Evolutionary conservation across 805 yeast species (phyloP), one percentile per base, ranked within the genome.

Genomic region (Brettanomyces nanus): DNA sequence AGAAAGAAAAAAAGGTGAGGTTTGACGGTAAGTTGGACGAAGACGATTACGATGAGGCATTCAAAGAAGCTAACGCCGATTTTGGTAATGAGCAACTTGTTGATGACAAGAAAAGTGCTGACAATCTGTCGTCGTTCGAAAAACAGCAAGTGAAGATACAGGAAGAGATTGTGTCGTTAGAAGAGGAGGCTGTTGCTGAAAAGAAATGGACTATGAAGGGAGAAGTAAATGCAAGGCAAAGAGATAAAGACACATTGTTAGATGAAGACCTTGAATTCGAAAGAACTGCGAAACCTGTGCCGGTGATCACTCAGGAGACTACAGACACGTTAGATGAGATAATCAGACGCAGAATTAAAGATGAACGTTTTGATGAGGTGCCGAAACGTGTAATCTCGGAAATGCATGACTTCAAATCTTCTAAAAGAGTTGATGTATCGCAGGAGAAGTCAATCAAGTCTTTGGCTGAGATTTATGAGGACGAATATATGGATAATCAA

Each of bases 131-230:
- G 0, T 73, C 85, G 4, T 86, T 76, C 55, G 94, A 90, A 59
- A 80, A 73, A 48, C 95, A 86, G 56, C 97, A 90, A 59, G 66
- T 68, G 37, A 75, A 75, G 42, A 66, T 92, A 19, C 84, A 80
- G 51, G 69, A 72, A 26, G 95, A 92, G 59, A 92, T 92, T 43
- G 73, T 73, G 26, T 69, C 73, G 48, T 66, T 89, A 35, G 98
- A 90, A 61, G 75, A 77, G 32, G 97, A 89, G 56, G 80, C 92
- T 14, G 78, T 90, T 22, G 92, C 89, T 4, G 90, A 82, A 41
- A 90, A 92, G 64, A 78, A 77, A 51, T 90, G 98, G 98, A 77
- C 95, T 6, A 71, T 90, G 75, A 82, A 79, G 51, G 98, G 98
- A 62, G 98, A 92, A 62, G 87, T 85, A 2, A 72, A 73, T 41